A percentile compares a stretch with the other conserved stretches of the same genome.
Evolutionary conservation across 2,329 filamentous ascomycete genomes (phyloP).

Genomic region (Talaromyces rugulosus): DNA sequence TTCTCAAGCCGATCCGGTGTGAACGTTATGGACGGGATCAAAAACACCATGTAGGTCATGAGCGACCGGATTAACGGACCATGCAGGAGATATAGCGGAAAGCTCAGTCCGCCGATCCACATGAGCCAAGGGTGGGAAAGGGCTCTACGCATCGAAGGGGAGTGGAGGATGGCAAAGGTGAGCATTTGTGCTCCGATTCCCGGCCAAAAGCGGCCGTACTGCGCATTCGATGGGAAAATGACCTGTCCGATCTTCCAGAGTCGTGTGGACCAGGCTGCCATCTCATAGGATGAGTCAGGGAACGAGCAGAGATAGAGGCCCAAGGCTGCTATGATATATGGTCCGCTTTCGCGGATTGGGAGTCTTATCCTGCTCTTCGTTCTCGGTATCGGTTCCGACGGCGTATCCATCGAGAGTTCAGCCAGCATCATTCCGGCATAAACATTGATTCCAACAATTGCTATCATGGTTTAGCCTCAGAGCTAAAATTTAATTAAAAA

Average conservation of each 20-base stretch:
- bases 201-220: constrained; percentile 49
- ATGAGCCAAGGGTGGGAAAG: constrained; percentile 54
- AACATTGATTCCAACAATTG: constrained; percentile 55
- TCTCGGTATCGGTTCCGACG: constrained; percentile 24
- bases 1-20: constrained; percentile 40
- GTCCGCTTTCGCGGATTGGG: not conserved
- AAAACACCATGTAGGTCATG: constrained; percentile 58
- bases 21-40: constrained; percentile 28
- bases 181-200: constrained; percentile 48
- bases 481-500: not conserved
- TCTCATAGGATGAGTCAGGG: constrained; percentile 53
- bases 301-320: constrained; percentile 59
- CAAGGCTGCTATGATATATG: constrained; percentile 38
- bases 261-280: constrained; percentile 50
- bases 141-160: constrained; percentile 46
- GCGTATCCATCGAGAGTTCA: constrained; percentile 51
- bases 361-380: not conserved
- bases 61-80: constrained; percentile 57
- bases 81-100: constrained; percentile 62
- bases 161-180: constrained; percentile 51
- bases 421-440: constrained; percentile 60
- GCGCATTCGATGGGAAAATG: constrained; percentile 35
- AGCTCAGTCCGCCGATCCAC: constrained; percentile 61
- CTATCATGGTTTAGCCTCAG: too few relatives aligned
- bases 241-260: constrained; percentile 15